Evolutionary conservation across 2,329 filamentous ascomycete genomes (phyloP), one percentile per base, ranked within the genome.

Genomic region (Metarhizium rileyi): DNA sequence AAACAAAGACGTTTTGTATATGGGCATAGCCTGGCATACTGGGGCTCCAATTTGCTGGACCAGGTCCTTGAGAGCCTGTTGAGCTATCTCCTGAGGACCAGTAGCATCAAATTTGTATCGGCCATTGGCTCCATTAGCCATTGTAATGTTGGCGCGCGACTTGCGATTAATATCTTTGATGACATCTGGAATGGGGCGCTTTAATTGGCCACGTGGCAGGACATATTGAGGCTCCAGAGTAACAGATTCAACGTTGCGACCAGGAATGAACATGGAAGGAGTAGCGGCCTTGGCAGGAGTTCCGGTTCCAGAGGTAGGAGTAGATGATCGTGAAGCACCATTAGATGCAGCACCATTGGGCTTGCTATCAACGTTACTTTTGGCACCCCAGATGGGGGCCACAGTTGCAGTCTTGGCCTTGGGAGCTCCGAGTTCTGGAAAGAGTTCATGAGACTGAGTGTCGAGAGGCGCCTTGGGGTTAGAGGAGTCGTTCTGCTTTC

Each of bases 121-220:
- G 22, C 86, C 87, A 55, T 80, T 83, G 54, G 83, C 78, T n/a
- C 83, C 81, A 52, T 80, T 78, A 51, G 80, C 80, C 76, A 90
- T 84, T 57, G 86, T 84, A 57, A 98, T 81, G 58, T 82, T 87
- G 51, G 90, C 90, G 64, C 91, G 90, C 53, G 88, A 95, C 63
- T 86, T 87, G 69, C 86, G 87, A 71, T 95, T 96, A 70, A 97
- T 87, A 56, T 96, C 90, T 64, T 88, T 87, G 62, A 96, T 74
- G 56, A 93, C 84, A 57, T 97, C 91, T 28, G 81, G 74, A 47
- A 96, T 76, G 7, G 91, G 88, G 58, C 88, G 88, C 75, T 87
- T 94, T 61, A 96, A 73, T 65, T 95, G 83, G 52, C 73, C 74
- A 41, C 85, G 81, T 18, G 88, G 84, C 44, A 87, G 77, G 64